These are phyloP conservation scores for Suillus luteus DNA, from an alignment of 768 basidiomycete species.

Conservation along the genomic window DNA sequence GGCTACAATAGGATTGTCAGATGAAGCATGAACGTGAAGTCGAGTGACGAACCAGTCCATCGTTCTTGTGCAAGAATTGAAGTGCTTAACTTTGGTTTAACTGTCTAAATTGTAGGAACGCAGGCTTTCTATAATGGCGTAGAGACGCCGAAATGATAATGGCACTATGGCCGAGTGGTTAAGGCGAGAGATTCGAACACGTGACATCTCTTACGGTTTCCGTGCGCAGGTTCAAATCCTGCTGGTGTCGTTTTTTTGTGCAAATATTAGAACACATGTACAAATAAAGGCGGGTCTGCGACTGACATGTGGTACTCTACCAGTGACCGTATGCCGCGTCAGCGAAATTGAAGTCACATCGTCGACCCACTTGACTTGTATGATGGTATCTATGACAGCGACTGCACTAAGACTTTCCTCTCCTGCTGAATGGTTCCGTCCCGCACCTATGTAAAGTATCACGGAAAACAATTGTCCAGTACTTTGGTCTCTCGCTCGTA, in stretches of 20 bases:
- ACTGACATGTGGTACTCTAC: too few species aligned
- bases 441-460: too few species aligned
- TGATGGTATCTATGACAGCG: too few species aligned
- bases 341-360: too few species aligned
- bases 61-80: slow-evolving; percentile 8
- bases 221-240: slow-evolving; percentile 45
- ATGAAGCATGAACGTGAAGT: neutral
- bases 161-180: slow-evolving; percentile 76
- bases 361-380: too few species aligned
- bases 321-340: too few species aligned
- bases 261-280: too few species aligned
- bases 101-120: neutral
- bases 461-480: too few species aligned
- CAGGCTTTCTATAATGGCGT: neutral
- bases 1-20: slow-evolving; percentile 39
- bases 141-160: accelerated
- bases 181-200: slow-evolving; percentile 72
- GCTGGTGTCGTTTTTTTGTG: slow-evolving; percentile 37
- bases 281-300: too few species aligned
- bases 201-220: slow-evolving; percentile 40
- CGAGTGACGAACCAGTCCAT: slow-evolving; percentile 53
- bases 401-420: too few species aligned
- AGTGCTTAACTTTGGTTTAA: neutral
- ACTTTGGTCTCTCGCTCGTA: too few species aligned
- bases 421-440: too few species aligned